Evolutionary conservation across 257 asterid species (phyloP).

Genomic region (Solanum ossicruentum): DNA sequence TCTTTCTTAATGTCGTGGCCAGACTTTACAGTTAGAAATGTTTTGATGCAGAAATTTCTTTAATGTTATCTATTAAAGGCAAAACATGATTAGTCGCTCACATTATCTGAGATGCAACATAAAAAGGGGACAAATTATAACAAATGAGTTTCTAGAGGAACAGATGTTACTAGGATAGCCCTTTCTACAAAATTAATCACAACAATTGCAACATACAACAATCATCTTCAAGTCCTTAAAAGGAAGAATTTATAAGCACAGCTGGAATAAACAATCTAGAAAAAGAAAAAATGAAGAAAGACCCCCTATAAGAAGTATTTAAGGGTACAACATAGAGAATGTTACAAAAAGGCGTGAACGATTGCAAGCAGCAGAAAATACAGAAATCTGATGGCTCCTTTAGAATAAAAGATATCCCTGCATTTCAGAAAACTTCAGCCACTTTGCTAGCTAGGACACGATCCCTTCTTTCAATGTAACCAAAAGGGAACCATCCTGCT

Average conservation of each 20-base stretch:
- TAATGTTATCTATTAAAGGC: not conserved
- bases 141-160: not conserved
- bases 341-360: not conserved
- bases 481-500: constrained; percentile 99
- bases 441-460: constrained; percentile 98
- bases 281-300: not conserved
- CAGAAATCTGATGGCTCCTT: not conserved
- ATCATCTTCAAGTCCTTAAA: not conserved
- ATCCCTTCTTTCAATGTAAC: constrained; percentile 80
- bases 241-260: not conserved
- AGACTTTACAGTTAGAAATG: not conserved
- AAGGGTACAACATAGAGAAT: not conserved
- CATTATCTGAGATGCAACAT: not conserved
- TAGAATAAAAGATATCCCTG: not conserved
- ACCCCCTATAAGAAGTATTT: not conserved
- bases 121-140: not conserved
- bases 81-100: not conserved
- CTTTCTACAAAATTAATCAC: not conserved
- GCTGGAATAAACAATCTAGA: not conserved
- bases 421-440: constrained; percentile 62
- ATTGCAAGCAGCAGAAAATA: not conserved
- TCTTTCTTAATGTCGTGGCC: not conserved
- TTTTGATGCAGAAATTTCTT: not conserved
- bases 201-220: not conserved
- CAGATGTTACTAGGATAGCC: not conserved